A percentile compares a stretch with the other conserved stretches of the same genome.
phyloP scores from a whole-genome alignment of 805 yeast species.

The Blastobotrys parvus region DNA sequence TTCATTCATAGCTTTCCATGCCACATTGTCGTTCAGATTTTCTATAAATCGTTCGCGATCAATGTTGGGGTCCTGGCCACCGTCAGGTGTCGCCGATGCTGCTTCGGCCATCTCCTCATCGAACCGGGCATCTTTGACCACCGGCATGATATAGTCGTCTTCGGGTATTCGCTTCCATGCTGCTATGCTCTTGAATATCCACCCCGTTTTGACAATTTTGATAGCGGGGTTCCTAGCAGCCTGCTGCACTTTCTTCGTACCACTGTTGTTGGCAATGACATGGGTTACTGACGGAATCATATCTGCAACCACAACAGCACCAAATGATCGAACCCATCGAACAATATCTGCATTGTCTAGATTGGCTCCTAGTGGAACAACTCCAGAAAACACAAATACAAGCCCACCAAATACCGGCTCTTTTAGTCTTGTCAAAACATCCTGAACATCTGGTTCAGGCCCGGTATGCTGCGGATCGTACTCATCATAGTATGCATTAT shows the following conservation, averaged over 20 bases:
- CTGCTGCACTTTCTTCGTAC: constrained; percentile 75
- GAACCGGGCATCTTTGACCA: constrained; percentile 37
- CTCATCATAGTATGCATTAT: constrained; percentile 52
- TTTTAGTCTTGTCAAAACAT: constrained; percentile 59
- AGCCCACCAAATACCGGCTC: constrained; percentile 55
- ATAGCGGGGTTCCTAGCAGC: constrained; percentile 58
- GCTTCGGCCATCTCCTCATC: constrained; percentile 30
- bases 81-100: constrained; percentile 31
- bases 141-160: constrained; percentile 40
- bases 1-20: constrained; percentile 43
- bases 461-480: constrained; percentile 27
- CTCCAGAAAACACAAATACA: constrained; percentile 73
- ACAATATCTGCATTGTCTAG: constrained; percentile 77
- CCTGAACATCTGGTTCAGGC: constrained; percentile 24
- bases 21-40: constrained; percentile 28
- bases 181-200: constrained; percentile 83
- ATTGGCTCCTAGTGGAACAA: constrained; percentile 76
- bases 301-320: constrained; percentile 73
- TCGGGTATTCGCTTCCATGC: constrained; percentile 69
- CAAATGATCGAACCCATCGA: constrained; percentile 86
- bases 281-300: constrained; percentile 74
- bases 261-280: constrained; percentile 71
- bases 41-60: constrained; percentile 34
- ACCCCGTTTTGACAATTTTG: constrained; percentile 80
- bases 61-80: constrained; percentile 34